phyloP scores from a whole-genome alignment of 805 yeast species.

The Geotrichum ghanense region DNA sequence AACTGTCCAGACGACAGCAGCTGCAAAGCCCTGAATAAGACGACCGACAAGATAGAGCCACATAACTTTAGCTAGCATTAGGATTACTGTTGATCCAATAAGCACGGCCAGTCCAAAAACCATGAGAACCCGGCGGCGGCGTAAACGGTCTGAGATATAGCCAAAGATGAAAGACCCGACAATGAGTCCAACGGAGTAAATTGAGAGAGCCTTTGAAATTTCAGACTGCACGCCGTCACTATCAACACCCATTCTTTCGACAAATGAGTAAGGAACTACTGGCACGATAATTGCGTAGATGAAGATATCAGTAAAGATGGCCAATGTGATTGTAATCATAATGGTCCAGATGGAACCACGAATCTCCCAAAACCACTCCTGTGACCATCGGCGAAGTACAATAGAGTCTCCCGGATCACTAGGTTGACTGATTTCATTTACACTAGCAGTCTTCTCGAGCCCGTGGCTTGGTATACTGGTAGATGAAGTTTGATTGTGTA shows the following conservation, averaged over 20 bases:
- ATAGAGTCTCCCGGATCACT: too few relatives aligned
- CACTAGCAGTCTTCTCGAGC: too few relatives aligned
- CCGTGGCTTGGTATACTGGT: too few relatives aligned
- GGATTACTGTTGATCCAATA: constrained; percentile 22
- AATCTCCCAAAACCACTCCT: background rate
- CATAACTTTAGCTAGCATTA: constrained; percentile 18
- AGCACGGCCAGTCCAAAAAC: constrained; percentile 21
- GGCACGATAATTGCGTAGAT: constrained; percentile 25
- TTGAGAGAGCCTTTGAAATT: constrained; percentile 21
- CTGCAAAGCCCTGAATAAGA: constrained; percentile 25
- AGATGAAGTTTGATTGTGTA: too few relatives aligned
- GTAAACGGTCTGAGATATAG: constrained; percentile 17
- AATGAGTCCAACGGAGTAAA: constrained; percentile 25
- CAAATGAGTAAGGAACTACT: constrained; percentile 24
- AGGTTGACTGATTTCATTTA: too few relatives aligned
- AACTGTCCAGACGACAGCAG: constrained; percentile 26
- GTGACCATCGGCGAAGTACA: too few relatives aligned
- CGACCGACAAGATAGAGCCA: constrained; percentile 22
- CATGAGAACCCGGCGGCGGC: constrained; percentile 20
- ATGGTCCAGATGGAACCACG: constrained; percentile 17
- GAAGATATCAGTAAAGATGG: constrained; percentile 25
- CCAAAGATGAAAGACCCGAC: constrained; percentile 23
- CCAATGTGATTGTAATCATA: constrained; percentile 20
- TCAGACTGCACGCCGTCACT: constrained; percentile 18
- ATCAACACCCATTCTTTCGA: constrained; percentile 18